These are phyloP conservation scores for Isatis tinctoria DNA, from an alignment of 345 rosid genomes.

Conservation along the genomic window DNA sequence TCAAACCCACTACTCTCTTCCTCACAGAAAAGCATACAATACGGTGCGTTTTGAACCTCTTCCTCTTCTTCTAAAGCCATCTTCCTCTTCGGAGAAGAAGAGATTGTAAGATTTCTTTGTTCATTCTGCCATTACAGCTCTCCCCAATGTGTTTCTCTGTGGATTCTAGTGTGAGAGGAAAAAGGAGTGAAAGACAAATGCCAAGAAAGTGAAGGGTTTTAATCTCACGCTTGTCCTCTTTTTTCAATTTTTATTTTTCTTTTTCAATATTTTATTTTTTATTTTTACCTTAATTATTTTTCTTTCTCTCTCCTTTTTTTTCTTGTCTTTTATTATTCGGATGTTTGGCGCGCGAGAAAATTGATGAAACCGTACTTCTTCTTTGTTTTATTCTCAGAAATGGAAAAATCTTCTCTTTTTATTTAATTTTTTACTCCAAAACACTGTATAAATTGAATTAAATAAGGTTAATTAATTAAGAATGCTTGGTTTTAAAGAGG, in stretches of 20 bases:
- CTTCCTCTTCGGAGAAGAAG: constrained; percentile 44
- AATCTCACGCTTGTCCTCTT: constrained; percentile 53
- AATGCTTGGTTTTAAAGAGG: background rate
- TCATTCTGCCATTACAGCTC: constrained; percentile 53
- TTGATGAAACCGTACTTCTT: constrained; percentile 33
- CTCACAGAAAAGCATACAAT: constrained; percentile 56
- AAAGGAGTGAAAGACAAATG: constrained; percentile 22
- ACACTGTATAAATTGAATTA: background rate
- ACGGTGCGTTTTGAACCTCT: constrained; percentile 34
- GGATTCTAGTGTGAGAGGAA: constrained; percentile 4
- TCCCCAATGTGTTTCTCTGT: constrained; percentile 4
- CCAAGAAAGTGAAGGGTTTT: constrained; percentile 51
- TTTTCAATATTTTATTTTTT: background rate
- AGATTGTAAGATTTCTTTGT: constrained; percentile 33
- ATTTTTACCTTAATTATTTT: background rate
- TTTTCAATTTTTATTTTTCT: background rate
- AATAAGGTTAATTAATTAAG: background rate
- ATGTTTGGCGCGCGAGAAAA: constrained; percentile 36
- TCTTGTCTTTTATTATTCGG: constrained; percentile 29
- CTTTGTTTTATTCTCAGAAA: constrained; percentile 32
- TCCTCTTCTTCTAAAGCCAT: constrained; percentile 54
- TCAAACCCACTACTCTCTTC: constrained; percentile 44
- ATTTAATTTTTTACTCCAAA: background rate
- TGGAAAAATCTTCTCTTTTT: background rate
- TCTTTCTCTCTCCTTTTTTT: background rate